Evolutionary conservation across 208 protist species (phyloP), one percentile per base, ranked within the genome.

Genomic region (Leptomonas seymouri): DNA sequence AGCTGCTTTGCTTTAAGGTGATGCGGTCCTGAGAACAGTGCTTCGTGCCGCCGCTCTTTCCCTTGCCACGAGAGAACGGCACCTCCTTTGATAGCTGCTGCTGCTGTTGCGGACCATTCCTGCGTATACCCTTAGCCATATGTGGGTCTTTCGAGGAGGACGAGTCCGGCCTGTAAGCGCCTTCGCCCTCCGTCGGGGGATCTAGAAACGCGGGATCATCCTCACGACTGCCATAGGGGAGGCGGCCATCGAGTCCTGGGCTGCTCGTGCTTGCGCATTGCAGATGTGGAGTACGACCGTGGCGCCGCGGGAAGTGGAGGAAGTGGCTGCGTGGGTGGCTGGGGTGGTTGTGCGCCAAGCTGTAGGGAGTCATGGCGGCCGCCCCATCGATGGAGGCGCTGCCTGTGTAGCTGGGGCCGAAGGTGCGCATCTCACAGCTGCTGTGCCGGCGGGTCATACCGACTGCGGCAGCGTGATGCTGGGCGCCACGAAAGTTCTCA

Each of bases 161-260:
- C 20, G 56, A 30, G 15, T 48, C 28, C 20, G 45, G 46, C 45
- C 56, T 44, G 45, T 48, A 31, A 1, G 23, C 34, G 15, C 16
- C 31, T 7, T n/a, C 25, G 48, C 8, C 11, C 14, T 18, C 14
- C 11, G 45, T 30, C 21, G 42, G n/a, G 3, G 46, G 3, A 4
- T 34, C 44, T 15, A 76, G n/a, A 30, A 68, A 27, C 23, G 53
- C 42, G 14, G 69, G 15, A 45, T 76, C 69, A 3, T 28, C 69
- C 9, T 73, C 65, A 8, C 62, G 36, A 64, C 75, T 76, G 45
- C 75, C 69, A 49, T 75, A 75, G n/a, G 75, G 69, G 0, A 67
- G 44, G 41, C 60, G 69, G 36, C 64, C 41, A 21, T 50, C 60
- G 18, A 63, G 23, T 4, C 27, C 55, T 4, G 21, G 25, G 31